Conservation (phyloP, 2,329 filamentous ascomycete genomes). For the Penicillium sp. region DNA sequence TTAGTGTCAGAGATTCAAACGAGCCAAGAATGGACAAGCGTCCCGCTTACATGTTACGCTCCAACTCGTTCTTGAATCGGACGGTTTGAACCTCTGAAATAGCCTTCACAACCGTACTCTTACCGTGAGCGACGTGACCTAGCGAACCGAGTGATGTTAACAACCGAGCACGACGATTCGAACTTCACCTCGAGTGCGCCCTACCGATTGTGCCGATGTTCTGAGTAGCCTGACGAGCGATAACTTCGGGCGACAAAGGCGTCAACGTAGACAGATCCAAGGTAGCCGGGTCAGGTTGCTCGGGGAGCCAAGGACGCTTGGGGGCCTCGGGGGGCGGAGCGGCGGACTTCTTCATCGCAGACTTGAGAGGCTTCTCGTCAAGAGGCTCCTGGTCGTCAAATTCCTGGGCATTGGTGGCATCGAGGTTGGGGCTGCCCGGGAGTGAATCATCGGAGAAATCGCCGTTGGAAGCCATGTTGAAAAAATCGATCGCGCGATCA, state of each 20-base stretch:
- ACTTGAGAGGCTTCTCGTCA: slow-evolving; percentile 67
- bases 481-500: slow-evolving; percentile 16
- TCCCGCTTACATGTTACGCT: slow-evolving; percentile 68
- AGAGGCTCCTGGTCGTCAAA: slow-evolving; percentile 70
- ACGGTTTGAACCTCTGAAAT: slow-evolving; percentile 99
- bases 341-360: slow-evolving; percentile 71
- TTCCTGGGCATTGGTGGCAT: slow-evolving; percentile 53
- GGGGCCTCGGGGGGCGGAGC: slow-evolving; percentile 49
- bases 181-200: slow-evolving; percentile 63
- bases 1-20: not conserved
- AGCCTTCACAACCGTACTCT: slow-evolving; percentile 97
- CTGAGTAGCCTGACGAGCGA: slow-evolving; percentile 94
- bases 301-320: slow-evolving; percentile 63
- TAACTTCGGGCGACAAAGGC: slow-evolving; percentile 91
- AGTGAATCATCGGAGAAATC: slow-evolving; percentile 51
- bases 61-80: slow-evolving; percentile 98
- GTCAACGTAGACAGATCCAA: slow-evolving; percentile 75
- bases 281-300: slow-evolving; percentile 86
- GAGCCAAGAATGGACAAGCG: not conserved
- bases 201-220: slow-evolving; percentile 93
- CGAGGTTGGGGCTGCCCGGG: slow-evolving; percentile 49
- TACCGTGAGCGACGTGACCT: slow-evolving; percentile 51
- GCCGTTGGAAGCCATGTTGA: slow-evolving; percentile 52
- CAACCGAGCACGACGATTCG: not conserved
- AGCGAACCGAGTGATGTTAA: not conserved